A percentile compares a stretch with the other conserved stretches of the same genome.
phyloP scores from a whole-genome alignment of 495 filamentous ascomycete species.

The Hamigera avellanea region DNA sequence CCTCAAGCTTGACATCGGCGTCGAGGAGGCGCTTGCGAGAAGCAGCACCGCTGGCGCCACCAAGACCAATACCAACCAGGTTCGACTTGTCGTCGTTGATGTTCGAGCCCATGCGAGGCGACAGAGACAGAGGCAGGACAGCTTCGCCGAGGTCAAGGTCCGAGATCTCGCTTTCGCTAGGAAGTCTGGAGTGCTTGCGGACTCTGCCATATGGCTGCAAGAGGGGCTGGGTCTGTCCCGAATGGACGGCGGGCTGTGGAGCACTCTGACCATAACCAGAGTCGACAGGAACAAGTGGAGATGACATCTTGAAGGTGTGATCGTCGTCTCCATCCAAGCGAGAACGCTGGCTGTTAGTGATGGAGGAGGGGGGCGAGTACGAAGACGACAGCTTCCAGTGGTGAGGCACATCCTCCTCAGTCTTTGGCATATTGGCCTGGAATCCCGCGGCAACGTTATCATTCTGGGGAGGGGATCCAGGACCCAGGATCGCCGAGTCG shows the following conservation, averaged over 20 bases:
- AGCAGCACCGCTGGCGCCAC: background rate
- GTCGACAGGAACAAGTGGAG: background rate
- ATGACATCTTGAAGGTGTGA: background rate
- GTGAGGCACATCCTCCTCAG: no score
- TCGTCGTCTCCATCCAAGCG: background rate
- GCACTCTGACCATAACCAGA: no score
- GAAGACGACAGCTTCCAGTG: background rate
- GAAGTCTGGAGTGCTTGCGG: background rate
- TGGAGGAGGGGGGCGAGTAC: background rate
- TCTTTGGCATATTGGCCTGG: background rate
- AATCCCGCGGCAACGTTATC: background rate
- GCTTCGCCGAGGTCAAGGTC: constrained; percentile 20
- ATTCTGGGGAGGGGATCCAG: constrained; percentile 1
- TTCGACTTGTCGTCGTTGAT: background rate
- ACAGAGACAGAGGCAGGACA: constrained; percentile 11
- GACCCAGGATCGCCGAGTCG: background rate
- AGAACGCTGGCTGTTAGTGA: background rate
- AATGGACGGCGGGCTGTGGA: background rate
- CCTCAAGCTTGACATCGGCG: constrained; percentile 1
- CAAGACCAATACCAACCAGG: background rate
- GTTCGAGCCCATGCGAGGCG: no score
- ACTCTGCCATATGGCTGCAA: background rate
- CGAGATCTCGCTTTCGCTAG: constrained; percentile 21
- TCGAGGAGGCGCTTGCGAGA: background rate
- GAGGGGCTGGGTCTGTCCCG: constrained; percentile 1